Evolutionary conservation across 2,329 filamentous ascomycete species (phyloP).

Genomic region (Mollisiaceae sp.): DNA sequence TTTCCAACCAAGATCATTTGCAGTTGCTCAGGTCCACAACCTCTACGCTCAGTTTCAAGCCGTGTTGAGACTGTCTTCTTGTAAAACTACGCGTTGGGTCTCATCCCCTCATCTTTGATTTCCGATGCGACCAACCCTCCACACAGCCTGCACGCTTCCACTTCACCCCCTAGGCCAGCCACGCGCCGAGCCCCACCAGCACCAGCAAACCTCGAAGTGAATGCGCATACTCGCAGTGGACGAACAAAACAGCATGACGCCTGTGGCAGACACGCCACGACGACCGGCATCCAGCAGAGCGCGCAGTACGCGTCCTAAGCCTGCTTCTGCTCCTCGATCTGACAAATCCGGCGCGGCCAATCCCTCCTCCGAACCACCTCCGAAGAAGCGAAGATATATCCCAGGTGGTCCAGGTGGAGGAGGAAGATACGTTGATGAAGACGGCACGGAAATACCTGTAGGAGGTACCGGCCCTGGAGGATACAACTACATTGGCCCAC

Average conservation of each 20-base stretch:
- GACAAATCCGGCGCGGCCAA: slow-evolving; percentile 36
- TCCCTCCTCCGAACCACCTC: slow-evolving; percentile 49
- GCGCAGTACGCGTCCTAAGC: slow-evolving; percentile 37
- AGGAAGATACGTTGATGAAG: slow-evolving; percentile 79
- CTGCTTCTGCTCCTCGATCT: slow-evolving; percentile 25
- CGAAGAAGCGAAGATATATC: slow-evolving; percentile 76
- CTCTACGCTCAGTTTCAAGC: neutral
- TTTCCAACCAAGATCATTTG: neutral
- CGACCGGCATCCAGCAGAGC: slow-evolving; percentile 37
- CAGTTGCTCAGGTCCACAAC: neutral
- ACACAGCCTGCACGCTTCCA: slow-evolving; percentile 28
- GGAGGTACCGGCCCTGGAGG: slow-evolving; percentile 53
- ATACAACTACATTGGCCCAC: slow-evolving; percentile 57
- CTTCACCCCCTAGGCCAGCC: slow-evolving; percentile 23
- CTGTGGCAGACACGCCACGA: slow-evolving; percentile 35
- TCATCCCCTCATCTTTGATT: slow-evolving; percentile 5
- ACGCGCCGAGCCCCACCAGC: slow-evolving; percentile 30
- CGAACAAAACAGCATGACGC: slow-evolving; percentile 32
- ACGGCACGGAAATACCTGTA: slow-evolving; percentile 64
- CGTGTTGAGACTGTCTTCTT: neutral
- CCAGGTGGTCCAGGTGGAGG: slow-evolving; percentile 87
- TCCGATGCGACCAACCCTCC: slow-evolving; percentile 33
- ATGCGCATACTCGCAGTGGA: slow-evolving; percentile 12
- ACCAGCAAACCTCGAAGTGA: slow-evolving; percentile 18
- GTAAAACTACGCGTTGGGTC: slow-evolving; percentile 25